Percentiles rank a stretch among this genome's conserved stretches.
phyloP scores from a whole-genome alignment of 139 green algal species.

The Chlorella sp. region DNA sequence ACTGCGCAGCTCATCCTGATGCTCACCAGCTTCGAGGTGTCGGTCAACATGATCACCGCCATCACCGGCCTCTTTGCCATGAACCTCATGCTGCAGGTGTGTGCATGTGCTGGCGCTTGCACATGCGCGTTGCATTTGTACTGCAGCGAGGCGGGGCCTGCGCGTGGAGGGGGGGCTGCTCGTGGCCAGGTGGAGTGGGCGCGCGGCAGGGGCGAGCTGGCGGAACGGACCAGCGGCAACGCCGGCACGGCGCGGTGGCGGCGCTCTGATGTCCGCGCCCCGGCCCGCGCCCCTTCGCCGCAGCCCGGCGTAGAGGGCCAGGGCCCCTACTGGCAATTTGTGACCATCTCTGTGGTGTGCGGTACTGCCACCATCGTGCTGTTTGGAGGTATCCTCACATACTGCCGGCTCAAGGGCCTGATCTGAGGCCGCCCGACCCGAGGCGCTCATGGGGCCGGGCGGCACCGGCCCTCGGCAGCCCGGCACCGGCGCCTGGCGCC shows the following conservation, averaged over 20 bases:
- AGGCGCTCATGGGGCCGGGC: too few relatives aligned
- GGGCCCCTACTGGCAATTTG: constrained; percentile 36
- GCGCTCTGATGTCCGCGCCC: background rate
- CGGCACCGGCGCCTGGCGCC: too few relatives aligned
- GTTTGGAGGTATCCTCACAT: constrained; percentile 32
- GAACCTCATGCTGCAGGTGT: constrained; percentile 68
- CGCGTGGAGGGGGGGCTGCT: too few relatives aligned
- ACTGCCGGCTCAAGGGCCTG: constrained; percentile 38
- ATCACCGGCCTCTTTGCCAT: constrained; percentile 91
- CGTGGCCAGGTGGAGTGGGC: too few relatives aligned
- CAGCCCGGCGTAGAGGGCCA: constrained; percentile 4
- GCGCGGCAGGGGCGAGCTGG: too few relatives aligned
- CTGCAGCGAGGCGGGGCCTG: too few relatives aligned
- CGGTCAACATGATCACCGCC: constrained; percentile 68
- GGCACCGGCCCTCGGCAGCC: too few relatives aligned
- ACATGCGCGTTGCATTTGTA: background rate
- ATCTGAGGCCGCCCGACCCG: too few relatives aligned
- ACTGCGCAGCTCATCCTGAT: constrained; percentile 72
- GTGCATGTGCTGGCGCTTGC: background rate
- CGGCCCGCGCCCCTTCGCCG: background rate
- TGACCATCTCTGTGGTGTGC: constrained; percentile 17
- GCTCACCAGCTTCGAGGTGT: constrained; percentile 80
- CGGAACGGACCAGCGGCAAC: background rate
- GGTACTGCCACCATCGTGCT: constrained; percentile 11
- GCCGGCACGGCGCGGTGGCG: background rate